These are phyloP conservation scores for Aechmea fasciata DNA, from an alignment of 176 grass and related monocot species.

Conservation along the genomic window DNA sequence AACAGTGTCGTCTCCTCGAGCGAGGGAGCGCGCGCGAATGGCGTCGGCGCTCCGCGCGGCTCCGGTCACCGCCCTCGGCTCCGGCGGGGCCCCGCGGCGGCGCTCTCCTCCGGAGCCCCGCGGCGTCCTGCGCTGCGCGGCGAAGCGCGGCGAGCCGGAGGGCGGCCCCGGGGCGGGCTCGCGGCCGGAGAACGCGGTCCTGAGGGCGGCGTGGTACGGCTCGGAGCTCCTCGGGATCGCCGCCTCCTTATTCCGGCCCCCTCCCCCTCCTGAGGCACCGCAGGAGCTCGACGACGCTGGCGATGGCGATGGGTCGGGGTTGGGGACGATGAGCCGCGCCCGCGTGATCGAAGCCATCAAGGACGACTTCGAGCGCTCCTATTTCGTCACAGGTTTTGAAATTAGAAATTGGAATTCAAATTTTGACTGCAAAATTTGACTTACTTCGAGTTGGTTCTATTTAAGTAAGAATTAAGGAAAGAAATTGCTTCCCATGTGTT, in stretches of 20 bases:
- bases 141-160: slow-evolving; percentile 26
- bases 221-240: slow-evolving; percentile 85
- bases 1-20: not conserved
- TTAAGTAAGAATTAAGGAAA: not conserved
- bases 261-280: not conserved
- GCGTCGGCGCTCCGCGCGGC: slow-evolving; percentile 12
- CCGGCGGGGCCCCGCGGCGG: not conserved
- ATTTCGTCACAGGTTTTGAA: slow-evolving; percentile 84
- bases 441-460: not conserved
- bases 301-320: not conserved
- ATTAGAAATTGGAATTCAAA: not conserved
- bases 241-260: slow-evolving; percentile 47
- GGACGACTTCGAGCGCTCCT: slow-evolving; percentile 66
- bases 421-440: not conserved
- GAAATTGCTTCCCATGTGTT: not conserved
- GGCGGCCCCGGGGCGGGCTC: slow-evolving; percentile 26
- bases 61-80: slow-evolving; percentile 3
- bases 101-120: not conserved
- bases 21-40: slow-evolving; percentile 13
- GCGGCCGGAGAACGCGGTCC: slow-evolving; percentile 55
- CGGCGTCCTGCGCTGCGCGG: slow-evolving; percentile 11
- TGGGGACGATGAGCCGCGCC: slow-evolving; percentile 12
- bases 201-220: slow-evolving; percentile 77
- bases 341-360: slow-evolving; percentile 67
- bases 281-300: not conserved